phyloP scores from a whole-genome alignment of 2,329 filamentous ascomycete genomes.

The Sporothrix schenckii region DNA sequence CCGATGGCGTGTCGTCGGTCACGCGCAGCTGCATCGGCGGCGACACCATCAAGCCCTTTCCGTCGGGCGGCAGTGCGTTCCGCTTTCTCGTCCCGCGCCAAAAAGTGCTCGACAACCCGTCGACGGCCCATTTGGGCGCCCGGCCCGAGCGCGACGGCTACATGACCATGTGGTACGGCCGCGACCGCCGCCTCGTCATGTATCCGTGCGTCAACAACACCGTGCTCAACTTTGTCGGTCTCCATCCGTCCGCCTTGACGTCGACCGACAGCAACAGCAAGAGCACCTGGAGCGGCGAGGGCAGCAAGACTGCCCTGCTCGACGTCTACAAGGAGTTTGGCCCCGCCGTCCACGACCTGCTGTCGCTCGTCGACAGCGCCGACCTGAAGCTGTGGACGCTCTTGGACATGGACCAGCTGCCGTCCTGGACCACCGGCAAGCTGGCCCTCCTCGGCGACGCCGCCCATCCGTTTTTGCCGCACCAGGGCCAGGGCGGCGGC shows the following conservation, averaged over 20 bases:
- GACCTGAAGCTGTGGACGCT: constrained; percentile 12
- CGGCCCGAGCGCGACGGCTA: neutral
- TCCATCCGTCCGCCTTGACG: neutral
- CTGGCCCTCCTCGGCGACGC: neutral
- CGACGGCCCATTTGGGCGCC: neutral
- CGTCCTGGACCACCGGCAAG: neutral
- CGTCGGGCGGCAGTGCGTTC: constrained; percentile 3
- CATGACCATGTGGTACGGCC: constrained; percentile 9
- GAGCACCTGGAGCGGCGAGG: neutral
- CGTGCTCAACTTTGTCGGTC: neutral
- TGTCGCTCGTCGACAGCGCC: neutral
- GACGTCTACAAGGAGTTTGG: constrained; percentile 3
- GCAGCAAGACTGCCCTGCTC: constrained; percentile 2
- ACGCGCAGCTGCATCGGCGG: neutral
- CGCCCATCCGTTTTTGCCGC: neutral
- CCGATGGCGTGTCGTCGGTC: neutral
- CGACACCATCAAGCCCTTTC: neutral
- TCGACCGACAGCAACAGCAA: neutral
- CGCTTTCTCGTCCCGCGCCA: neutral
- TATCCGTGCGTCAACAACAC: constrained; percentile 13
- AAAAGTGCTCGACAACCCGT: neutral
- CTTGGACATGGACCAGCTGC: neutral
- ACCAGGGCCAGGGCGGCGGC: neutral
- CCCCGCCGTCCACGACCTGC: neutral
- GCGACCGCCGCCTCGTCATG: constrained; percentile 3